These are phyloP conservation scores for Asterophora lycoperdoides DNA, from an alignment of 768 basidiomycete species.

Conservation along the genomic window DNA sequence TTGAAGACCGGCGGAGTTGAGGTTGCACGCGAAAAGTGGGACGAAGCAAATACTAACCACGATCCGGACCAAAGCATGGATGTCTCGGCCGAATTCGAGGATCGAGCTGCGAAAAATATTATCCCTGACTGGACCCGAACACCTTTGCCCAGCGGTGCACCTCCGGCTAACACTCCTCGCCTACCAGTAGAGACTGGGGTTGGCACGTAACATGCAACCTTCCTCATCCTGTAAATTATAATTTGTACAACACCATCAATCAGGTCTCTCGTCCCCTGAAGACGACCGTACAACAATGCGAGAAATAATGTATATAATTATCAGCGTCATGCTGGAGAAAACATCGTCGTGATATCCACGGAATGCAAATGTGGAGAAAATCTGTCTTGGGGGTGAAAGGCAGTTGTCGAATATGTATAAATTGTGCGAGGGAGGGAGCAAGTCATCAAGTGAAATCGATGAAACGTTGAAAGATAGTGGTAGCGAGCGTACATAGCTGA, in stretches of 20 bases:
- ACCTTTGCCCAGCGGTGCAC: conserved; percentile 60
- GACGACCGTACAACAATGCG: no score
- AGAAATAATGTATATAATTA: no score
- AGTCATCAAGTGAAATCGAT: not conserved
- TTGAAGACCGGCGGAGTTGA: conserved; percentile 86
- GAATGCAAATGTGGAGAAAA: no score
- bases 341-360: no score
- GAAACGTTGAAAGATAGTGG: not conserved
- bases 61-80: conserved; percentile 41
- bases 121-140: conserved; percentile 82
- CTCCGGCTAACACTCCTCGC: conserved; percentile 39
- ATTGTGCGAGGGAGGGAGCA: no score
- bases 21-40: conserved; percentile 81
- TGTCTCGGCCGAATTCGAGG: conserved; percentile 29
- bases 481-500: no score
- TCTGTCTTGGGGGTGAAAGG: no score
- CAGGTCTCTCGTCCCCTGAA: no score
- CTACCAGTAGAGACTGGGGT: conserved; percentile 18
- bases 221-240: no score
- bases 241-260: no score
- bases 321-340: no score
- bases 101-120: conserved; percentile 36
- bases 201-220: conserved; percentile 14
- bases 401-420: no score
- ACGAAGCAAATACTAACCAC: conserved; percentile 54